phyloP scores from a whole-genome alignment of 495 filamentous ascomycete genomes.

The Apodospora peruviana region DNA sequence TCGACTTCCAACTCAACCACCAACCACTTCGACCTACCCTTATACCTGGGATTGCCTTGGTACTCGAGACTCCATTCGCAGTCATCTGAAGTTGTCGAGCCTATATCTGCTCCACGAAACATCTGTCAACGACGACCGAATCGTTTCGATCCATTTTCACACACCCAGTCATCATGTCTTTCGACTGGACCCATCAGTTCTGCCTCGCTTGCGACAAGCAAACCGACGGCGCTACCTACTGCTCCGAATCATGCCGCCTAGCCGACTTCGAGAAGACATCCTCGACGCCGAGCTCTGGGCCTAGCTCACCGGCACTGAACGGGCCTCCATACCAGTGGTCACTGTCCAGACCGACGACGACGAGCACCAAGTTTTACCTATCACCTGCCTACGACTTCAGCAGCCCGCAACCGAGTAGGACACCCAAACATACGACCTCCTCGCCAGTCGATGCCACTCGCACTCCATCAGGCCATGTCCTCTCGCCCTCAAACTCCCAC shows the following conservation, averaged over 20 bases:
- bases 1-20: too few species aligned
- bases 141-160: too few species aligned
- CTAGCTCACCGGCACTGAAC: slow-evolving; percentile 45
- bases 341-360: slow-evolving; percentile 24
- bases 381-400: slow-evolving; percentile 66
- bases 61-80: too few species aligned
- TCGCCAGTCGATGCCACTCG: slow-evolving; percentile 24
- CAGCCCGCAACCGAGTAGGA: slow-evolving; percentile 34
- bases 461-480: slow-evolving; percentile 33
- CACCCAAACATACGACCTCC: slow-evolving; percentile 10
- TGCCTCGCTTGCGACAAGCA: slow-evolving; percentile 93
- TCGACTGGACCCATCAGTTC: slow-evolving; percentile 87
- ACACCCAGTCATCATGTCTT: slow-evolving; percentile 41
- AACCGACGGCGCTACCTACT: slow-evolving; percentile 75
- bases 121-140: too few species aligned
- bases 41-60: too few species aligned
- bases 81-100: too few species aligned
- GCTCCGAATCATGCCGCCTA: slow-evolving; percentile 87
- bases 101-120: too few species aligned
- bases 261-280: slow-evolving; percentile 76
- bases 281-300: slow-evolving; percentile 48
- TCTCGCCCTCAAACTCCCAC: slow-evolving; percentile 79
- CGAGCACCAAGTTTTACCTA: slow-evolving; percentile 56
- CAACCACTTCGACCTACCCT: too few species aligned
- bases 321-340: slow-evolving; percentile 42